These are phyloP conservation scores for Axilococcus clingmanii DNA, from an alignment of 139 green algal genomes.

Conservation along the genomic window DNA sequence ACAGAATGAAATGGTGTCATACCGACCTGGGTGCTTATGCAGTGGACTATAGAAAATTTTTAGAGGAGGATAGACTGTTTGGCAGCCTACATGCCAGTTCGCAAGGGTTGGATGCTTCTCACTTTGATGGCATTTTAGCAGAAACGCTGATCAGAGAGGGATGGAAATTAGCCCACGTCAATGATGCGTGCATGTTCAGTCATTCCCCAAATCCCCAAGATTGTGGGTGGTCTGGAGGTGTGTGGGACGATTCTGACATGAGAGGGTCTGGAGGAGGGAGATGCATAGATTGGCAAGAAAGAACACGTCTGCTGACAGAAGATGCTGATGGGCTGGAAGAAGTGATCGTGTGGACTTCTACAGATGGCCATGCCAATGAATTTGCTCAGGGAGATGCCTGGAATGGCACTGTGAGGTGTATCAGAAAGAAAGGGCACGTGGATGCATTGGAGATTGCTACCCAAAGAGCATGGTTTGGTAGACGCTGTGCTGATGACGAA, in stretches of 20 bases:
- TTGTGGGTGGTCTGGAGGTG: slow-evolving; percentile 39
- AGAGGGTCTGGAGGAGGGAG: slow-evolving; percentile 27
- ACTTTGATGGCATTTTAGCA: slow-evolving; percentile 64
- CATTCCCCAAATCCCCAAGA: slow-evolving; percentile 56
- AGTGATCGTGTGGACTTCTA: not conserved
- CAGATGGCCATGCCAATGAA: not conserved
- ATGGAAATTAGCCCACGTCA: slow-evolving; percentile 38
- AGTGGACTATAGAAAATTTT: slow-evolving; percentile 38
- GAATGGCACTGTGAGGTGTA: slow-evolving; percentile 15
- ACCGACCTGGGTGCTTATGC: slow-evolving; percentile 68
- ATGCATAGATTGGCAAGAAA: slow-evolving; percentile 27
- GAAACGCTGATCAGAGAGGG: slow-evolving; percentile 20
- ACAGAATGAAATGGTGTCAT: slow-evolving; percentile 41
- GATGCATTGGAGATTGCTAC: not conserved
- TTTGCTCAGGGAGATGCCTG: not conserved
- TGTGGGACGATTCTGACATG: slow-evolving; percentile 56
- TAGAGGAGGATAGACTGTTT: slow-evolving; percentile 50
- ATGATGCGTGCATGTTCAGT: slow-evolving; percentile 46
- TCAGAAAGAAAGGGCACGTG: slow-evolving; percentile 19
- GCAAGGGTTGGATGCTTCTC: slow-evolving; percentile 20
- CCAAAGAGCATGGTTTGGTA: slow-evolving; percentile 26
- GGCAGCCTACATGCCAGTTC: slow-evolving; percentile 24
- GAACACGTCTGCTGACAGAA: slow-evolving; percentile 9
- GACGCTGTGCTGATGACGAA: slow-evolving; percentile 15
- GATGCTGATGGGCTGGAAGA: slow-evolving; percentile 22